phyloP scores from a whole-genome alignment of 768 basidiomycete species.

The Boletellus emodensis region DNA sequence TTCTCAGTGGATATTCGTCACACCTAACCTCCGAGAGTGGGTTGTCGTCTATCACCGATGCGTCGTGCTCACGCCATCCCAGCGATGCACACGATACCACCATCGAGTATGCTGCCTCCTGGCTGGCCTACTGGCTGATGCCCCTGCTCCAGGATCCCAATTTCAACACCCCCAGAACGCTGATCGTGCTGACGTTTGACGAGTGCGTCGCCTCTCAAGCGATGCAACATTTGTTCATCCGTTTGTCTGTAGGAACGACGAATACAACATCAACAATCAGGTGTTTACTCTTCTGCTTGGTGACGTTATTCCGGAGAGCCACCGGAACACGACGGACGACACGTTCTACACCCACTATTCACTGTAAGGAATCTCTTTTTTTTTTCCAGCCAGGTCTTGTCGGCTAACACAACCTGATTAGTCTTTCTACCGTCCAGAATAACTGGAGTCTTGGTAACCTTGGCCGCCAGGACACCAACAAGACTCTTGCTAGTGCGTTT shows the following conservation, averaged over 20 bases:
- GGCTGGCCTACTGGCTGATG: conserved; percentile 48
- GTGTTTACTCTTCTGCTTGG: conserved; percentile 45
- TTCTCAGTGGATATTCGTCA: conserved; percentile 60
- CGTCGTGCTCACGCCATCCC: conserved; percentile 9
- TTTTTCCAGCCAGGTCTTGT: neutral
- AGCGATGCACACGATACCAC: conserved; percentile 62
- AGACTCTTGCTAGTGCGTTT: conserved; percentile 27
- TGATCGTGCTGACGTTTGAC: conserved; percentile 62
- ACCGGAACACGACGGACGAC: conserved; percentile 44
- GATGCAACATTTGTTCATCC: neutral
- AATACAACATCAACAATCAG: conserved; percentile 41
- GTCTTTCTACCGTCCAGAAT: conserved; percentile 50
- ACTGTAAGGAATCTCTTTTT: conserved; percentile 14
- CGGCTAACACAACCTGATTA: conserved; percentile 5
- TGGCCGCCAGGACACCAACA: conserved; percentile 54
- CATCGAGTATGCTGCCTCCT: conserved; percentile 43
- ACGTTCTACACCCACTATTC: conserved; percentile 65
- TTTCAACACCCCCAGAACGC: conserved; percentile 53
- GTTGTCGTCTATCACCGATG: conserved; percentile 1
- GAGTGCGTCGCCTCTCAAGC: conserved; percentile 39
- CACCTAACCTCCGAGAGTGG: conserved; percentile 48
- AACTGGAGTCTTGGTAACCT: conserved; percentile 63
- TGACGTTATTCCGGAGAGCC: conserved; percentile 39
- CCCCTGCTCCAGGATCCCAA: conserved; percentile 46
- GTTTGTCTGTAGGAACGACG: conserved; percentile 21